Conservation (phyloP, 108 stramenopile species). For the Fistulifera solaris region DNA sequence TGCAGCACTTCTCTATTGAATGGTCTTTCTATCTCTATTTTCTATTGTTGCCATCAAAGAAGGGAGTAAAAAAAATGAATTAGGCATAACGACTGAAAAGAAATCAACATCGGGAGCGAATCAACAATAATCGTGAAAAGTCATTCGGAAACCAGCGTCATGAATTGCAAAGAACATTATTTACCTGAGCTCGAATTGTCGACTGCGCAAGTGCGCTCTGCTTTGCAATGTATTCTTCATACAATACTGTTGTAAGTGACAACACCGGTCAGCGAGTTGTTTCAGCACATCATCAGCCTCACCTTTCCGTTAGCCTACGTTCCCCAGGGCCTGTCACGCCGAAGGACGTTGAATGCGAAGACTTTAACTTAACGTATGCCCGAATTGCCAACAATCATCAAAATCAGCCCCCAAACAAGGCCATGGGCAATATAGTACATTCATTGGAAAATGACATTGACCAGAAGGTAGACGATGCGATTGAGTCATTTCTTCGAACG, state of each 20-base stretch:
- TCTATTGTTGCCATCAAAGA: too few species aligned
- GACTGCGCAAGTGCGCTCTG: slow-evolving; percentile 73
- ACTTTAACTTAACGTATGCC: slow-evolving; percentile 71
- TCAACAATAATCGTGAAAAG: too few species aligned
- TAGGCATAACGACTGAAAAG: too few species aligned
- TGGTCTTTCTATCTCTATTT: too few species aligned
- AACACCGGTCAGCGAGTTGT: neutral
- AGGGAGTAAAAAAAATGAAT: too few species aligned
- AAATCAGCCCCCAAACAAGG: slow-evolving; percentile 10
- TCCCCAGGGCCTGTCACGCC: slow-evolving; percentile 76
- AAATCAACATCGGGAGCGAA: too few species aligned
- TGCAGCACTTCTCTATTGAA: too few species aligned
- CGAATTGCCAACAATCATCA: slow-evolving; percentile 49
- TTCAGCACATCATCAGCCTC: neutral
- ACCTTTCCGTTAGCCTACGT: slow-evolving; percentile 36
- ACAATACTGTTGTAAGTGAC: slow-evolving; percentile 69
- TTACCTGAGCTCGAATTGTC: slow-evolving; percentile 78
- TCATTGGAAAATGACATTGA: slow-evolving; percentile 50
- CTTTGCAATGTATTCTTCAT: slow-evolving; percentile 74
- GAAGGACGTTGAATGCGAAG: slow-evolving; percentile 71
- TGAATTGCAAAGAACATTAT: slow-evolving; percentile 80
- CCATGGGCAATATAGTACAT: slow-evolving; percentile 9
- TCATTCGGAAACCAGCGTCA: slow-evolving; percentile 5
- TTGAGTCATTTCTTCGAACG: slow-evolving; percentile 61
- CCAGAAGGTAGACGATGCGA: slow-evolving; percentile 66